phyloP scores from a whole-genome alignment of 805 yeast species.

The Sugiyamaella lignohabitans region DNA sequence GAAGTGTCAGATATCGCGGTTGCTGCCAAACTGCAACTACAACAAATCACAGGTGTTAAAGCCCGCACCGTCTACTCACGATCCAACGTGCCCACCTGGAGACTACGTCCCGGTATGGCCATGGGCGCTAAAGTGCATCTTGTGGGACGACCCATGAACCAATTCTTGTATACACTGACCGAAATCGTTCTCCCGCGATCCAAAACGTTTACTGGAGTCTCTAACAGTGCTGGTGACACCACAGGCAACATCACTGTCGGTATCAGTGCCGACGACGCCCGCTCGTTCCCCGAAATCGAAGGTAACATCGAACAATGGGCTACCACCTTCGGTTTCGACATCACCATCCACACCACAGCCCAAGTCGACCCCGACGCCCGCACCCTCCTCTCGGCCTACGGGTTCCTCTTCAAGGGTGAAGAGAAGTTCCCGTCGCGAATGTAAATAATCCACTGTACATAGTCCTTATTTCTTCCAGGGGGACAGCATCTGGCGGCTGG shows the following conservation, averaged over 20 bases:
- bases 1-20: slow-evolving; percentile 66
- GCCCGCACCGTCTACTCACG: slow-evolving; percentile 68
- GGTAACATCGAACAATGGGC: slow-evolving; percentile 87
- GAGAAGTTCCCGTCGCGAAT: slow-evolving; percentile 34
- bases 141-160: slow-evolving; percentile 74
- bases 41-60: slow-evolving; percentile 90
- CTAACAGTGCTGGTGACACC: slow-evolving; percentile 71
- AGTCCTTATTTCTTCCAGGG: too few relatives aligned
- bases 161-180: slow-evolving; percentile 77
- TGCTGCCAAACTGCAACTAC: slow-evolving; percentile 70
- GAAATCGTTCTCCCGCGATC: slow-evolving; percentile 92
- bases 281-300: slow-evolving; percentile 89
- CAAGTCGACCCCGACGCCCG: slow-evolving; percentile 88
- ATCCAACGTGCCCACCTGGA: slow-evolving; percentile 79
- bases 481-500: not conserved
- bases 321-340: slow-evolving; percentile 74
- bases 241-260: slow-evolving; percentile 86
- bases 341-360: slow-evolving; percentile 81
- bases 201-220: slow-evolving; percentile 77
- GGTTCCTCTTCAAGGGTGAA: slow-evolving; percentile 65
- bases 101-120: slow-evolving; percentile 75
- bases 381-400: slow-evolving; percentile 71
- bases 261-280: slow-evolving; percentile 65
- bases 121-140: slow-evolving; percentile 85
- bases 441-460: slow-evolving; percentile 4